phyloP scores from a whole-genome alignment of 23 red algal genomes.

The Gracilaria gracilis region DNA sequence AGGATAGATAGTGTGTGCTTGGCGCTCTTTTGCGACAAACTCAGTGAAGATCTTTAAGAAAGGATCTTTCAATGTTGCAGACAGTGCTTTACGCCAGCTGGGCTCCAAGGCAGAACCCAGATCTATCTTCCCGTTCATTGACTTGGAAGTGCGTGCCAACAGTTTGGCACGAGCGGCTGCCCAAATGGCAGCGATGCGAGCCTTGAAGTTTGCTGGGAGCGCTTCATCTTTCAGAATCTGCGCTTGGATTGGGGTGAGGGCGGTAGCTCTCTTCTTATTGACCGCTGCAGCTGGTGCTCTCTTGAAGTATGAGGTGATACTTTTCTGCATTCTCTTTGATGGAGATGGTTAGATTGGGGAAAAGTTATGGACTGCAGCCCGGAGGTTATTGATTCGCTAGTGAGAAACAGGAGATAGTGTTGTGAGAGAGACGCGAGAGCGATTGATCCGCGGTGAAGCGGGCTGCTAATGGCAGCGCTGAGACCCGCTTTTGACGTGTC shows the following conservation, averaged over 20 bases:
- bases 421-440: background rate
- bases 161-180: constrained; percentile 72
- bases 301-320: constrained; percentile 71
- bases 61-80: constrained; percentile 45
- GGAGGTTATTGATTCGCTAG: background rate
- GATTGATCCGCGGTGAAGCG: background rate
- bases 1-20: constrained; percentile 56
- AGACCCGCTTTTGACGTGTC: background rate
- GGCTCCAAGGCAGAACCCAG: constrained; percentile 65
- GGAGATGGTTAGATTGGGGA: too few species aligned
- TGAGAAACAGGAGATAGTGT: background rate
- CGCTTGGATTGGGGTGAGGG: constrained; percentile 34
- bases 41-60: constrained; percentile 47
- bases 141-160: constrained; percentile 28
- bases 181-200: constrained; percentile 71
- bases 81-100: constrained; percentile 63
- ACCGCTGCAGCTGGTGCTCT: constrained; percentile 35
- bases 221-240: constrained; percentile 39
- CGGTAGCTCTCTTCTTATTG: constrained; percentile 50
- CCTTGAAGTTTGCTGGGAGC: constrained; percentile 56
- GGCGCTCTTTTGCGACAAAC: constrained; percentile 36
- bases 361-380: background rate
- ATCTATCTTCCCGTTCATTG: constrained; percentile 12
- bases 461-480: background rate
- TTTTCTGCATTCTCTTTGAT: constrained; percentile 50